Conservation (phyloP, 1,139 yeast species). For the Zhuliangozyma blackwelliae region DNA sequence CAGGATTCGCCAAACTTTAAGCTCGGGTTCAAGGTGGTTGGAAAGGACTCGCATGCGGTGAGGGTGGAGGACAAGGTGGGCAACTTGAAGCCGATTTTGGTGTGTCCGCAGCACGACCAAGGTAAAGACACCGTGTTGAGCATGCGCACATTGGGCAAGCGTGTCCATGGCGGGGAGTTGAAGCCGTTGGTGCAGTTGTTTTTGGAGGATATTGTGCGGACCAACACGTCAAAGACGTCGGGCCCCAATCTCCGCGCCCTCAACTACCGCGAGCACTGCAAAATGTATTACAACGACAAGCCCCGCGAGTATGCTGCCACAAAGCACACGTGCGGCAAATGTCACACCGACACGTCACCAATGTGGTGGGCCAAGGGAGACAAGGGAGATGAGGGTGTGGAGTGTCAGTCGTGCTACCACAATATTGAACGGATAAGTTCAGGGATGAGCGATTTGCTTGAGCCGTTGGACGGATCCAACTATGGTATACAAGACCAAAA, state of each 20-base stretch:
- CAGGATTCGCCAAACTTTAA: conserved; percentile 41
- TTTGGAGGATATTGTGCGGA: conserved; percentile 37
- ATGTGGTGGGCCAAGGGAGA: conserved; percentile 31
- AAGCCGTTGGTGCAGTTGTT: conserved; percentile 40
- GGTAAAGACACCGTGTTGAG: conserved; percentile 12
- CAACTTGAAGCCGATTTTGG: conserved; percentile 35
- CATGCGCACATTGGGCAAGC: conserved; percentile 31
- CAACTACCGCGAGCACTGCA: conserved; percentile 23
- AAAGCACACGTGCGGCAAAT: conserved; percentile 16
- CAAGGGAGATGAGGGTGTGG: no score
- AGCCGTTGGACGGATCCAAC: conserved; percentile 30
- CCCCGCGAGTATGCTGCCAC: background rate
- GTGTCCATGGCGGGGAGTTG: conserved; percentile 21
- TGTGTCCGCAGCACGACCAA: conserved; percentile 38
- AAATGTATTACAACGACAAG: conserved; percentile 6
- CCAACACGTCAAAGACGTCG: conserved; percentile 11
- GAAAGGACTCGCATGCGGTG: conserved; percentile 14
- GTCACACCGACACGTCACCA: conserved; percentile 30
- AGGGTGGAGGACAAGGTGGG: conserved; percentile 31
- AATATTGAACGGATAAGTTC: conserved; percentile 7
- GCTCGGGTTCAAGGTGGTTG: conserved; percentile 43
- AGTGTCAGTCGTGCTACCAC: conserved; percentile 36
- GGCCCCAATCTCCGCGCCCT: conserved; percentile 34
- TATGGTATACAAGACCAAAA: conserved; percentile 29
- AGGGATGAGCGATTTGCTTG: conserved; percentile 13